Conservation (phyloP, 208 protist species). For the Tritrichomonas musculus region DNA sequence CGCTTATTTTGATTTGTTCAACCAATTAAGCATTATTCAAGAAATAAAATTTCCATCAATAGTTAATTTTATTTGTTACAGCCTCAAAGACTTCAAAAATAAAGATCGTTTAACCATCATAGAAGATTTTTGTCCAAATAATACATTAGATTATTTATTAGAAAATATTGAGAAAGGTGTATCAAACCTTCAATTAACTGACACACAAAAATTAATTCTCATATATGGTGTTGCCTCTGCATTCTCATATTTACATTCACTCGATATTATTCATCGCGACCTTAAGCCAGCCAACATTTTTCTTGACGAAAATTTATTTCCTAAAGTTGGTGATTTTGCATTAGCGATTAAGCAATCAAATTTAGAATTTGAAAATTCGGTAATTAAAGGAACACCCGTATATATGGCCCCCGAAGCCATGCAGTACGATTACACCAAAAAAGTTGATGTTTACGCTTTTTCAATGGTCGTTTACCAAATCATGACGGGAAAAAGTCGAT, state of each 20-base stretch:
- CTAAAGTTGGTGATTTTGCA: constrained; percentile 94
- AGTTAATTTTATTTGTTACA: too few relatives aligned
- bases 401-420: constrained; percentile 89
- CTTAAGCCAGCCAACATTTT: constrained; percentile 84
- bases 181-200: too few relatives aligned
- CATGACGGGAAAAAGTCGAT: constrained; percentile 81
- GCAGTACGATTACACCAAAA: constrained; percentile 53
- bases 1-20: too few relatives aligned
- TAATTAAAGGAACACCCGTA: constrained; percentile 74
- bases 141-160: too few relatives aligned
- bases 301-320: constrained; percentile 54
- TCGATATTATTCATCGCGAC: constrained; percentile 87
- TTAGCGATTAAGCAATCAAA: constrained; percentile 73
- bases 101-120: too few relatives aligned
- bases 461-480: constrained; percentile 94
- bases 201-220: too few relatives aligned
- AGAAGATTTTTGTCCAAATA: too few relatives aligned
- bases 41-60: too few relatives aligned
- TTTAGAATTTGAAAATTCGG: constrained; percentile 83
- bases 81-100: too few relatives aligned
- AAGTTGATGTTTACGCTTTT: constrained; percentile 85
- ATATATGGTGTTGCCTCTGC: constrained; percentile 81
- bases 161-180: too few relatives aligned
- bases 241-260: constrained; percentile 85
- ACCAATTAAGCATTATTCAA: too few relatives aligned